Percentiles rank a stretch among this genome's conserved stretches.
These are phyloP conservation scores for Nicotiana rustica DNA, from an alignment of 305 asterid species.

Conservation along the genomic window DNA sequence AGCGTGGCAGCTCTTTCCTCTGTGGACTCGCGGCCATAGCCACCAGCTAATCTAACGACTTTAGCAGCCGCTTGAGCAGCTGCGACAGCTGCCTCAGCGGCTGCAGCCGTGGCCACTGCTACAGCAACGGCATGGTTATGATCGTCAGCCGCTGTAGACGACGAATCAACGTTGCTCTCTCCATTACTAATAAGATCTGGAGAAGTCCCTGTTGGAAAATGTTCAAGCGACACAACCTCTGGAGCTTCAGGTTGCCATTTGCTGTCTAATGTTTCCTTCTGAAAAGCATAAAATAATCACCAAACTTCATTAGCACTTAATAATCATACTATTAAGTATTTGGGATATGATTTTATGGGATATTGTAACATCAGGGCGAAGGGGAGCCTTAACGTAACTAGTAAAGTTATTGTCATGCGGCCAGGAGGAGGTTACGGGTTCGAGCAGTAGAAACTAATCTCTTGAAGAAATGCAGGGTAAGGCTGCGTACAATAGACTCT, in stretches of 20 bases:
- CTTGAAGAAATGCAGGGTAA: no score
- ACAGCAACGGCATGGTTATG: constrained; percentile 53
- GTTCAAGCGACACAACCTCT: constrained; percentile 85
- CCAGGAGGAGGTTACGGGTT: no score
- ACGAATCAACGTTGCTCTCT: constrained; percentile 49
- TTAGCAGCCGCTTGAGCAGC: constrained; percentile 59
- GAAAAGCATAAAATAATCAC: background rate
- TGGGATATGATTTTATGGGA: background rate
- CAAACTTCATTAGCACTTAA: background rate
- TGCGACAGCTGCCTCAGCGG: constrained; percentile 55
- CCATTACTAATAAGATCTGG: constrained; percentile 66
- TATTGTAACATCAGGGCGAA: background rate
- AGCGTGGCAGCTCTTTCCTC: constrained; percentile 80
- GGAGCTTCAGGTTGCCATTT: constrained; percentile 81
- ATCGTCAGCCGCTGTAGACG: constrained; percentile 46
- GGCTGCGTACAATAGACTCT: no score
- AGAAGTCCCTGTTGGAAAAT: constrained; percentile 83
- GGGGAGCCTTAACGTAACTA: no score
- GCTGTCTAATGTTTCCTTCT: constrained; percentile 69
- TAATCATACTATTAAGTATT: background rate
- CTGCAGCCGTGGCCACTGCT: constrained; percentile 55
- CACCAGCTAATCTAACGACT: constrained; percentile 55
- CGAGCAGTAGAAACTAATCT: no score
- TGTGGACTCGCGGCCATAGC: constrained; percentile 64
- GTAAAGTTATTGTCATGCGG: no score